Evolutionary conservation across 371 early-diverging fungal species (phyloP), one percentile per base, ranked within the genome.

Genomic region (Lichtheimia hyalospora): DNA sequence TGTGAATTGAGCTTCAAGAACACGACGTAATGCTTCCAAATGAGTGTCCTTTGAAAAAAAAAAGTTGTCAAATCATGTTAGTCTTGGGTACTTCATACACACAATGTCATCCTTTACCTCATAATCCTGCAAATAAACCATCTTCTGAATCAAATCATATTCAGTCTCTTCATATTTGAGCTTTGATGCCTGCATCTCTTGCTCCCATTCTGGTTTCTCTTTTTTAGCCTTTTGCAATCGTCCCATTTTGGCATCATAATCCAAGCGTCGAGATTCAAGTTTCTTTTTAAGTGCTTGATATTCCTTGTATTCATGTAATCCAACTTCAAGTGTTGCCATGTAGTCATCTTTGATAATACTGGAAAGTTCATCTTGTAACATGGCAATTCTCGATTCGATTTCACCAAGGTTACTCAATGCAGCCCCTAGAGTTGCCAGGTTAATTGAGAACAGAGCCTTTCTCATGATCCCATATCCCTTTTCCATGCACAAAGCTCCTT

Each of bases 131-230:
- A 92, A 73, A 23, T 69, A 59, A 55, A 78, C 67, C 92, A 93
- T 91, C 56, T 84, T 79, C 7, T 74, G 77, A 20, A 84, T 69
- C 34, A 91, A 48, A 55, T 89, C 84, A 55, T 88, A 85, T 52
- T 84, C 81, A 12, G 92, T 85, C 64, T 97, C 96, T 57, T 96
- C 96, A 64, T 96, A 97, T 68, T 95, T 96, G 15, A 85, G 71
- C 67, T 93, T 94, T 3, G 96, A 89, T 0, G 90, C 87, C 46
- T 93, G 87, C 71, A 92, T 80, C 51, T 96, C 96, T 61, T 97
- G 95, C 63, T 95, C 96, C 57, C 92, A 79, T 44, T 90, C 89
- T 6, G 93, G 89, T 44, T 88, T 92, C 63, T 96, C 95, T 74
- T 94, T 96, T 70, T 94, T 94, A 23, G 87, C 82, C 65, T 91